Evolutionary conservation across 1,284 basidiomycete species (phyloP).

Genomic region (Apiotrichum siamense): DNA sequence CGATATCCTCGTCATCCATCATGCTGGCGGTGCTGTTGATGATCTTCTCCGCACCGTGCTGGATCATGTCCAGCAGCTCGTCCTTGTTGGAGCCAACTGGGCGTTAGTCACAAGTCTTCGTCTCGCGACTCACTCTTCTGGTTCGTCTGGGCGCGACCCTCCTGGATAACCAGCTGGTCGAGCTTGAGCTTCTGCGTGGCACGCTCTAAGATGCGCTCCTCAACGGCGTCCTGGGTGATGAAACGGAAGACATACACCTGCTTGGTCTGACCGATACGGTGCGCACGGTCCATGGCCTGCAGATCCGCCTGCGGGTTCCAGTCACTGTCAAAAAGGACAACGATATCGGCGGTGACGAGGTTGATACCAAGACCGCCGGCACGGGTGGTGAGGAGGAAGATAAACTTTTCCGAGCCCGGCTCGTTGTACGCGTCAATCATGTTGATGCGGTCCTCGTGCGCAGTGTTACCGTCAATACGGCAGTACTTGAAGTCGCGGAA

Average conservation of each 20-base stretch:
- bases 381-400: conserved; percentile 93
- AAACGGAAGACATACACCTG: conserved; percentile 98
- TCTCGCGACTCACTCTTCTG: conserved; percentile 33
- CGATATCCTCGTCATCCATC: conserved; percentile 86
- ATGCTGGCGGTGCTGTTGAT: conserved; percentile 66
- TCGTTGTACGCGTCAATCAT: conserved; percentile 99
- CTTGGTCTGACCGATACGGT: conserved; percentile 97
- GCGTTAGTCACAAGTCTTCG: conserved; percentile 12
- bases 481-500: conserved; percentile 91
- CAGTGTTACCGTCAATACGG: conserved; percentile 91
- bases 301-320: conserved; percentile 99
- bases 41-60: conserved; percentile 95
- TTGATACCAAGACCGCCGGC: conserved; percentile 99
- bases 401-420: conserved; percentile 89
- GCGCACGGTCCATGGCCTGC: conserved; percentile 98
- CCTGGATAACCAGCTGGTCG: conserved; percentile 97
- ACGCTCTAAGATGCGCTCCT: conserved; percentile 93
- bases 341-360: conserved; percentile 88
- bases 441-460: conserved; percentile 90
- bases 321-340: conserved; percentile 96
- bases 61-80: conserved; percentile 95
- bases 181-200: conserved; percentile 94
- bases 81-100: conserved; percentile 81
- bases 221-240: conserved; percentile 91
- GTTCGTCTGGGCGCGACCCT: conserved; percentile 61